Evolutionary conservation across 306 rosid species (phyloP).

Genomic region (Cicer chorassanicum): DNA sequence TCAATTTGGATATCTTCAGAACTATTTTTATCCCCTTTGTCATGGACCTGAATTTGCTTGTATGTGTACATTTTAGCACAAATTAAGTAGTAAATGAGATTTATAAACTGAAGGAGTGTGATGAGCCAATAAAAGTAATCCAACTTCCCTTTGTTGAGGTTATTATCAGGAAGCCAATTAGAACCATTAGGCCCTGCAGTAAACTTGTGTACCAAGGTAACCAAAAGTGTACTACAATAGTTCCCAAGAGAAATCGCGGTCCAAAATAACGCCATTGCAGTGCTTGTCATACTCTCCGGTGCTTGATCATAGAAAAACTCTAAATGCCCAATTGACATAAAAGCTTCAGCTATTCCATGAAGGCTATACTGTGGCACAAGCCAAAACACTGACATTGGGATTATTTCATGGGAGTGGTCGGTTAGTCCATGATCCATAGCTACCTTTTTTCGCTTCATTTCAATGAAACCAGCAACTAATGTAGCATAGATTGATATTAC

Average conservation of each 20-base stretch:
- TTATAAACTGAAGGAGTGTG: slow-evolving; percentile 62
- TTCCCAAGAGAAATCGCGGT: slow-evolving; percentile 70
- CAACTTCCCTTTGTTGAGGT: slow-evolving; percentile 71
- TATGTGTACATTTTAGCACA: slow-evolving; percentile 73
- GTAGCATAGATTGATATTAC: slow-evolving; percentile 77
- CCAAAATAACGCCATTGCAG: slow-evolving; percentile 87
- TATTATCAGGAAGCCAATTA: slow-evolving; percentile 84
- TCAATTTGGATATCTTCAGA: slow-evolving; percentile 51
- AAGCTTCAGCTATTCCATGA: slow-evolving; percentile 94
- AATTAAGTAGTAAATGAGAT: slow-evolving; percentile 65
- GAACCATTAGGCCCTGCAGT: slow-evolving; percentile 65
- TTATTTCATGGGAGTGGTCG: slow-evolving; percentile 51
- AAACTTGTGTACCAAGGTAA: slow-evolving; percentile 70
- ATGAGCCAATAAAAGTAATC: slow-evolving; percentile 89
- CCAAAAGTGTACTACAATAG: slow-evolving; percentile 75
- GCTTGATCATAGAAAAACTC: slow-evolving; percentile 95
- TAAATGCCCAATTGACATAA: slow-evolving; percentile 90
- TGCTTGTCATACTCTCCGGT: slow-evolving; percentile 95
- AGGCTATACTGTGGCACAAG: slow-evolving; percentile 87
- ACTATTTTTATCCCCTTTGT: slow-evolving; percentile 40
- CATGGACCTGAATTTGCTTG: slow-evolving; percentile 68
- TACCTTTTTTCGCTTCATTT: slow-evolving; percentile 63
- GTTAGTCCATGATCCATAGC: slow-evolving; percentile 59
- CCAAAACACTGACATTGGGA: slow-evolving; percentile 88
- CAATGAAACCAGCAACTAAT: slow-evolving; percentile 74